Evolutionary conservation across 176 grass and related monocot species (phyloP).

Genomic region (Avena eriantha): DNA sequence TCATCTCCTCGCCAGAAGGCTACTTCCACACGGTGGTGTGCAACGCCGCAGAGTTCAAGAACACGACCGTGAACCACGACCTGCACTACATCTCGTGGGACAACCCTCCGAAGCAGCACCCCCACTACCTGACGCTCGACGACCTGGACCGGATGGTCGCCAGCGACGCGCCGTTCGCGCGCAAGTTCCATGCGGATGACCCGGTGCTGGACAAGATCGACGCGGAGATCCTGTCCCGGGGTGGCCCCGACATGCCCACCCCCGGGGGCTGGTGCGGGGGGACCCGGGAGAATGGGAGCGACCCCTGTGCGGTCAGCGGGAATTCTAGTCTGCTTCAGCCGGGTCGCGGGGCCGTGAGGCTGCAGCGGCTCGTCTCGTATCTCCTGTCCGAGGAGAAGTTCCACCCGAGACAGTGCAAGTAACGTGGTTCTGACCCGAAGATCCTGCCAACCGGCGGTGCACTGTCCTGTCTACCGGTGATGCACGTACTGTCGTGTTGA

Average conservation of each 20-base stretch:
- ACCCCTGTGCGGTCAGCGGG: constrained; percentile 52
- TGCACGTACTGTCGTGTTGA: not conserved
- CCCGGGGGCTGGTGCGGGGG: constrained; percentile 69
- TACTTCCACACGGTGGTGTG: constrained; percentile 79
- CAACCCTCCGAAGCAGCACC: constrained; percentile 76
- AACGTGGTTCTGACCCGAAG: constrained; percentile 27
- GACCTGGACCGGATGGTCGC: constrained; percentile 60
- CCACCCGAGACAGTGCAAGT: constrained; percentile 70
- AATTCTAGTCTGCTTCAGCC: constrained; percentile 46
- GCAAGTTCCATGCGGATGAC: constrained; percentile 61
- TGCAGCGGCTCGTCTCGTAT: constrained; percentile 44
- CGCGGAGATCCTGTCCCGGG: constrained; percentile 46
- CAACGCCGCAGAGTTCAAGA: constrained; percentile 61
- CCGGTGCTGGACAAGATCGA: constrained; percentile 64
- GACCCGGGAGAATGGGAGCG: constrained; percentile 47
- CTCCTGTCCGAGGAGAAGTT: constrained; percentile 65
- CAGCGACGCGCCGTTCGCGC: constrained; percentile 57
- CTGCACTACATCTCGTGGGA: constrained; percentile 77
- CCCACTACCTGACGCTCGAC: constrained; percentile 50
- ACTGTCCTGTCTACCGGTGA: not conserved
- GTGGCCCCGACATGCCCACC: constrained; percentile 30
- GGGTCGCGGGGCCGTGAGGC: constrained; percentile 51
- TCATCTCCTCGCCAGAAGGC: constrained; percentile 72
- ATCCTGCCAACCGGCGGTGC: constrained; percentile 15
- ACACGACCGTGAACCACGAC: constrained; percentile 72